Conservation (phyloP, 176 grass and related monocot genomes). For the Rhipidocladum racemiflorum region DNA sequence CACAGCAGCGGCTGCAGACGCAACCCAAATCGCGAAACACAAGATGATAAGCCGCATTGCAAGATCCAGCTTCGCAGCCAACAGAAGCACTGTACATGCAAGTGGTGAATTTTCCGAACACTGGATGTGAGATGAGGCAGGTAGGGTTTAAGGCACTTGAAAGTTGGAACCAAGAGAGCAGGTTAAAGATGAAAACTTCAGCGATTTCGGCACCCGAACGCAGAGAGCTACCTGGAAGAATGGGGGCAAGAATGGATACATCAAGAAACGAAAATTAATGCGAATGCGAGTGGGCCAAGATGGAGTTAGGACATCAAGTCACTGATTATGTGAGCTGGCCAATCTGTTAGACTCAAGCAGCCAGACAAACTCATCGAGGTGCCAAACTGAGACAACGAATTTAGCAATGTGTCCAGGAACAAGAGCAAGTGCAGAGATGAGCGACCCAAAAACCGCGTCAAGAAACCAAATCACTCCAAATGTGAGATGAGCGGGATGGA, state of each 20-base stretch:
- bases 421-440: neutral
- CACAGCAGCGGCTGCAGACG: conserved; percentile 6
- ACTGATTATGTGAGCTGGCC: neutral
- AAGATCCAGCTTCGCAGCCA: conserved; percentile 22
- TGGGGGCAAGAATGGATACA: neutral
- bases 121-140: neutral
- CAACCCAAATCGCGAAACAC: conserved; percentile 51
- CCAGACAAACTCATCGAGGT: neutral
- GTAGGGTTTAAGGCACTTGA: conserved; percentile 35
- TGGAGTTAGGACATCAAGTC: neutral
- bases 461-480: conserved; percentile 29
- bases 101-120: neutral
- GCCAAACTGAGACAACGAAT: neutral
- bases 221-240: neutral
- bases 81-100: conserved; percentile 12
- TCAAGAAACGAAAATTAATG: conserved; percentile 5
- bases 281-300: neutral
- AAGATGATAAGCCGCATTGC: conserved; percentile 56
- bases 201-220: conserved; percentile 1
- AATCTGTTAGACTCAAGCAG: neutral
- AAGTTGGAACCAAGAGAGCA: neutral
- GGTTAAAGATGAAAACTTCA: neutral
- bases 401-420: neutral
- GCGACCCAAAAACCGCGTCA: neutral
- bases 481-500: neutral